These are phyloP conservation scores for Rhynchosporium agropyri DNA, from an alignment of 2,329 filamentous ascomycete genomes.

Conservation along the genomic window DNA sequence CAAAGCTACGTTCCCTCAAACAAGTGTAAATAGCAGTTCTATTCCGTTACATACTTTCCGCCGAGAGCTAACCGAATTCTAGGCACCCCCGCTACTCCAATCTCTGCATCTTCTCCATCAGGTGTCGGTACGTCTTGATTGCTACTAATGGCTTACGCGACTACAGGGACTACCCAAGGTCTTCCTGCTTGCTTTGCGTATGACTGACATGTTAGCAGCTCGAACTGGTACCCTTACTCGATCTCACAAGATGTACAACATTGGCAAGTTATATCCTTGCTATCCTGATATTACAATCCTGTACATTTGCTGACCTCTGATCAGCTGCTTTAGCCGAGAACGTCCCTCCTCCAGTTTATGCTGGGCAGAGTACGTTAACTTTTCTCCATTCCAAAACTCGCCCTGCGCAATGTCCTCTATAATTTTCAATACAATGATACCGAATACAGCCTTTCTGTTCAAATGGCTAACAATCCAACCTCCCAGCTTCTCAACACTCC, in stretches of 20 bases:
- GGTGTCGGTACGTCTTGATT: background rate
- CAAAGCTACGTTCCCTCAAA: background rate
- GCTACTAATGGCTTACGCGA: background rate
- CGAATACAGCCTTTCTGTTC: background rate
- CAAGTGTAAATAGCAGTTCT: background rate
- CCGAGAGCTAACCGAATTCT: too few species aligned
- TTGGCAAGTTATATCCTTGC: background rate
- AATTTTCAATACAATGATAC: background rate
- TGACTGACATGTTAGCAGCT: background rate
- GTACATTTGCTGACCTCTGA: background rate
- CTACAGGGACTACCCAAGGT: background rate
- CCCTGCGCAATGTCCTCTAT: too few species aligned
- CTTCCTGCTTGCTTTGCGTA: background rate
- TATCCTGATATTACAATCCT: background rate
- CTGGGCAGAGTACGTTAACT: background rate
- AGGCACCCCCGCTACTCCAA: background rate
- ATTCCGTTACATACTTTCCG: too few species aligned
- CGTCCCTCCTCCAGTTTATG: background rate
- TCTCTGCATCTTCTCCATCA: background rate
- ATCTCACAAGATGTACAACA: background rate
- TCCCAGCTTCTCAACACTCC: background rate
- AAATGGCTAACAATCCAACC: background rate
- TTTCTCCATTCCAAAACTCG: background rate
- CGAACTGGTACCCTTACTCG: background rate
- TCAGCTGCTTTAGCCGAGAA: constrained; percentile 6